Evolutionary conservation across 2,329 filamentous ascomycete species (phyloP).

Genomic region (Ascochyta clinopodiicola): DNA sequence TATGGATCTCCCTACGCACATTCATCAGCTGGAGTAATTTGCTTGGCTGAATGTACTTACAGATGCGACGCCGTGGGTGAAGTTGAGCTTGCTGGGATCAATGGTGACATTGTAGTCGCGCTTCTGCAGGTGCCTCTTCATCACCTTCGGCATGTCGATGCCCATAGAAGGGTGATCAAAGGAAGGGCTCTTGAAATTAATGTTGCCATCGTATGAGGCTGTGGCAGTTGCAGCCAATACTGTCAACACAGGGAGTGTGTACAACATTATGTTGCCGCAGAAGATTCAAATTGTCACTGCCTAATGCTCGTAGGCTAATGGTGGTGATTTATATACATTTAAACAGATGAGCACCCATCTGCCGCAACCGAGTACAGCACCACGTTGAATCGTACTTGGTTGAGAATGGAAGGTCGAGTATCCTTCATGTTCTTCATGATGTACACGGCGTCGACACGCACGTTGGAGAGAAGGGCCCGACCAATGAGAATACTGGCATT

Average conservation of each 20-base stretch:
- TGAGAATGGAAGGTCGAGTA: constrained; percentile 7
- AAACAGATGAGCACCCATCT: neutral
- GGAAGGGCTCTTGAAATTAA: constrained; percentile 71
- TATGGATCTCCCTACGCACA: constrained; percentile 50
- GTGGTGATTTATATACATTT: neutral
- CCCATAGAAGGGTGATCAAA: constrained; percentile 66
- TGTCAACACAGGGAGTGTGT: constrained; percentile 1
- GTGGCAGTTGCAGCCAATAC: constrained; percentile 1
- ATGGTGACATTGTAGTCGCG: constrained; percentile 16
- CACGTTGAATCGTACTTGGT: constrained; percentile 9
- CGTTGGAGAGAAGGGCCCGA: neutral
- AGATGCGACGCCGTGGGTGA: constrained; percentile 56
- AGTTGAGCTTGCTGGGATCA: constrained; percentile 31
- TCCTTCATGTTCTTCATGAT: constrained; percentile 7
- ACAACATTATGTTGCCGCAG: neutral
- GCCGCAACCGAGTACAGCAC: neutral
- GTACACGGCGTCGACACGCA: constrained; percentile 3
- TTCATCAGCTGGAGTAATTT: neutral
- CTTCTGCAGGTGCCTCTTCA: constrained; percentile 52
- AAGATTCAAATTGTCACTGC: neutral
- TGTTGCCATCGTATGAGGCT: constrained; percentile 49
- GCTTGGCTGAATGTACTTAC: constrained; percentile 14
- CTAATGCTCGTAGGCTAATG: neutral
- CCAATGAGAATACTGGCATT: constrained; percentile 1
- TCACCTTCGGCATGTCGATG: constrained; percentile 65